phyloP scores from a whole-genome alignment of 257 asterid genomes.

The Primulina tabacum region DNA sequence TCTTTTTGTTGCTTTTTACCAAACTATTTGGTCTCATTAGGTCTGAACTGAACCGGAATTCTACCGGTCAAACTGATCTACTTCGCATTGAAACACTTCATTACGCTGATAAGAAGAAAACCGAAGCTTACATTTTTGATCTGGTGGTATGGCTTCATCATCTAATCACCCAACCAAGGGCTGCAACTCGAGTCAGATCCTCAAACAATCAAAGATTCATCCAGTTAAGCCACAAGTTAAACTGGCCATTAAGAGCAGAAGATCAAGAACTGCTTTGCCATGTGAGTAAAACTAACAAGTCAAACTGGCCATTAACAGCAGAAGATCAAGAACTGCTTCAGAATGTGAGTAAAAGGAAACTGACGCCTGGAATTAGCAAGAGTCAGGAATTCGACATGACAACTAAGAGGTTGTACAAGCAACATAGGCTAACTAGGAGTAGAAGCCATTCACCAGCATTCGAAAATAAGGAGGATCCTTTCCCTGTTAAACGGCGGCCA shows the following conservation, averaged over 20 bases:
- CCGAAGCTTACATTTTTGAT: constrained; percentile 75
- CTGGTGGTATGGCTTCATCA: constrained; percentile 84
- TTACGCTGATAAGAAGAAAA: constrained; percentile 75
- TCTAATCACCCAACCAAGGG: constrained; percentile 63
- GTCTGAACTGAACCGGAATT: constrained; percentile 61
- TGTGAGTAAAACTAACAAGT: background rate
- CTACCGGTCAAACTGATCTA: constrained; percentile 56
- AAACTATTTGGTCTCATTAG: constrained; percentile 25
- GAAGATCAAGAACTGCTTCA: constrained; percentile 90
- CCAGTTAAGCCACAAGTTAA: constrained; percentile 29
- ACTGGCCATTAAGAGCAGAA: too few relatives aligned
- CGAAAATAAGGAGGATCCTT: constrained; percentile 53
- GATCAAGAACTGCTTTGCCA: too few relatives aligned
- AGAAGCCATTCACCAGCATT: constrained; percentile 47
- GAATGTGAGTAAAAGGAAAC: constrained; percentile 65
- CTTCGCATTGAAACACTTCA: constrained; percentile 74
- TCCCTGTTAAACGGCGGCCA: constrained; percentile 56
- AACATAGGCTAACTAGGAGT: constrained; percentile 71
- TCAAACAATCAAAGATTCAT: constrained; percentile 59
- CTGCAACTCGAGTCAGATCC: constrained; percentile 54
- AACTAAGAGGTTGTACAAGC: constrained; percentile 48
- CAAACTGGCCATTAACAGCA: constrained; percentile 42
- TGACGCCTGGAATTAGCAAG: constrained; percentile 82
- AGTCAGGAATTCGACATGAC: constrained; percentile 75
- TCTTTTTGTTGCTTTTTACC: too few relatives aligned